phyloP scores from a whole-genome alignment of 306 rosid genomes.

The Fragaria ananassa region DNA sequence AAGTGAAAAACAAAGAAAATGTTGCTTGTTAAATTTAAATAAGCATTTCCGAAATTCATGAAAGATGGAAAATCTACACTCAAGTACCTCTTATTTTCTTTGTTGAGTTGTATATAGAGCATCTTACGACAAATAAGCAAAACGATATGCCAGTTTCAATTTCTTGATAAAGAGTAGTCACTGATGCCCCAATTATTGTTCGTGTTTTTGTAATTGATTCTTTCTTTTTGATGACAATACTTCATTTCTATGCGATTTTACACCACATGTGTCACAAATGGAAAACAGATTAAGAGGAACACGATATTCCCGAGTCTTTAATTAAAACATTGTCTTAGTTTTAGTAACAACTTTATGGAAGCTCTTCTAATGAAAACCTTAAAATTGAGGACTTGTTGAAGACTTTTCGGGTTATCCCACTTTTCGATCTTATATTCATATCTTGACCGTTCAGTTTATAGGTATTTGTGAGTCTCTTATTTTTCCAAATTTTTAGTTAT shows the following conservation, averaged over 20 bases:
- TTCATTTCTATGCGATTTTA: conserved; percentile 31
- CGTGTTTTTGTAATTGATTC: conserved; percentile 41
- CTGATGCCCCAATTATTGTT: conserved; percentile 42
- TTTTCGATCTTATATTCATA: too few species aligned
- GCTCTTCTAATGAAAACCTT: too few species aligned
- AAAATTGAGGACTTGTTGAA: too few species aligned
- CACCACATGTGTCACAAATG: conserved; percentile 28
- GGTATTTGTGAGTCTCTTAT: too few species aligned
- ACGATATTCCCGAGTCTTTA: conserved; percentile 28
- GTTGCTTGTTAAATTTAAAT: conserved; percentile 7
- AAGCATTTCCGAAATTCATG: conserved; percentile 22
- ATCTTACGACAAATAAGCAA: conserved; percentile 7
- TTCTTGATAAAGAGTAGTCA: conserved; percentile 40
- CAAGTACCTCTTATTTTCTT: conserved; percentile 1
- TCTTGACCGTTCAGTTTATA: too few species aligned
- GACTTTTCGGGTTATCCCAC: too few species aligned
- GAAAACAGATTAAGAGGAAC: conserved; percentile 22
- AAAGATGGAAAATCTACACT: conserved; percentile 21
- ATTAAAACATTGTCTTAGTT: too few species aligned
- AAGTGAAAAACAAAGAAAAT: conserved; percentile 20
- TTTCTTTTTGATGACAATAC: conserved; percentile 25
- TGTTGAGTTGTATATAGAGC: conserved; percentile 12
- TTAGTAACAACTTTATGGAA: too few species aligned
- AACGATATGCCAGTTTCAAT: conserved; percentile 16
- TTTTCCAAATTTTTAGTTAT: too few species aligned